Evolutionary conservation across 192 early-diverging fungal species (phyloP).

Genomic region (Gryganskiella cystojenkinii): DNA sequence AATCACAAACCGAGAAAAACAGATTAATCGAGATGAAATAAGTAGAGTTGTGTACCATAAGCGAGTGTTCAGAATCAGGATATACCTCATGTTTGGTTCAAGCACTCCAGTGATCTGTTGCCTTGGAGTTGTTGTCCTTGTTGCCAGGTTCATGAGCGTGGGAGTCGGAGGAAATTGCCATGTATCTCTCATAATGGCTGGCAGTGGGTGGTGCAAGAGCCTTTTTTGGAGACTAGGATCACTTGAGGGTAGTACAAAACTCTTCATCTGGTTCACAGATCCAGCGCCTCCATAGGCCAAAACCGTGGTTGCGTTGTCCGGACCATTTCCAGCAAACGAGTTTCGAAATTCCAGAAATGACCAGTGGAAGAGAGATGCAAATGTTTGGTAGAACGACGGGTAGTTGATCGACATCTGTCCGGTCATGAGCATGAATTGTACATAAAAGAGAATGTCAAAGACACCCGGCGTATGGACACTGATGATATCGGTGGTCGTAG

Average conservation of each 20-base stretch:
- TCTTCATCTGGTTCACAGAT: conserved; percentile 35
- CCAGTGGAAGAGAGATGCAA: conserved; percentile 62
- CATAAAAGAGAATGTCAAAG: conserved; percentile 62
- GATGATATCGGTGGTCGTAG: conserved; percentile 29
- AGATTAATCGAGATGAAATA: too few relatives aligned
- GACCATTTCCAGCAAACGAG: conserved; percentile 42
- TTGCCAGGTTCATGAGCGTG: too few relatives aligned
- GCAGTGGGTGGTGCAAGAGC: too few relatives aligned
- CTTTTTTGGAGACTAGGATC: conserved; percentile 6
- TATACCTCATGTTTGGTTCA: too few relatives aligned
- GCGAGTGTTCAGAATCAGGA: not conserved
- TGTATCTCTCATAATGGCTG: too few relatives aligned
- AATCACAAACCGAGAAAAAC: not conserved
- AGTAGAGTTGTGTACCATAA: too few relatives aligned
- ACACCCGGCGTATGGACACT: conserved; percentile 60
- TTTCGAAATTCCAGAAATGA: conserved; percentile 50
- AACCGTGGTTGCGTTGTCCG: conserved; percentile 34
- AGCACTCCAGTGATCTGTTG: not conserved
- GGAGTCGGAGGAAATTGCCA: too few relatives aligned
- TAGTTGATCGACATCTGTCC: conserved; percentile 60
- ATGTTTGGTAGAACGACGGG: conserved; percentile 57
- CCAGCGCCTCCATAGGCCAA: conserved; percentile 41
- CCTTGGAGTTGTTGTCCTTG: too few relatives aligned
- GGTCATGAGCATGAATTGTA: conserved; percentile 59
- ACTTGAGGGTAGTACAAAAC: not conserved